Conservation (phyloP, 495 filamentous ascomycete species). For the Hypoxylon trugodes region DNA sequence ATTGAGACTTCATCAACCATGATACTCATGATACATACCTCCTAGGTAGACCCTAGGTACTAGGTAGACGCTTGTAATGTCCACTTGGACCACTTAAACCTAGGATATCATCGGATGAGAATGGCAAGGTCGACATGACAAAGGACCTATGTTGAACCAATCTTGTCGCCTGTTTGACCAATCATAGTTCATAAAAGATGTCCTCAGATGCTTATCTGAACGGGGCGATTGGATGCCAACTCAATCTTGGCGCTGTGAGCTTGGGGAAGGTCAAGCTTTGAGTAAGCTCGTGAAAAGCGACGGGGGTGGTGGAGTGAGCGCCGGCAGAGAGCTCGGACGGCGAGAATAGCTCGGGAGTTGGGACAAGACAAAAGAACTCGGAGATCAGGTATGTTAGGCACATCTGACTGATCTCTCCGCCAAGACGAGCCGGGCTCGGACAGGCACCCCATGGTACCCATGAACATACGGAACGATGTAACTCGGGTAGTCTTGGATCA, state of each 20-base stretch:
- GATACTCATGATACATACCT: too few species aligned
- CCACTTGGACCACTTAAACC: conserved; percentile 1
- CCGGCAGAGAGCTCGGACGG: conserved; percentile 28
- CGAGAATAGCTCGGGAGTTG: conserved; percentile 29
- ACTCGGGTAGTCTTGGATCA: conserved; percentile 24
- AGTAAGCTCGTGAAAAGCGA: conserved; percentile 14
- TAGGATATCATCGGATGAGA: conserved; percentile 26
- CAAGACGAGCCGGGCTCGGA: conserved; percentile 25
- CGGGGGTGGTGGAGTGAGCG: conserved; percentile 14
- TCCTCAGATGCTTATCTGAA: conserved; percentile 22
- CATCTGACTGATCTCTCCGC: conserved; percentile 28
- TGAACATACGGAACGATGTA: conserved; percentile 29
- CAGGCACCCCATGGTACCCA: conserved; percentile 5
- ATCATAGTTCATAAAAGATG: background rate
- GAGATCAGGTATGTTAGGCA: conserved; percentile 30
- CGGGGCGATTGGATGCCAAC: conserved; percentile 26
- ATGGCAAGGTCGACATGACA: conserved; percentile 10
- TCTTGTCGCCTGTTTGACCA: conserved; percentile 17
- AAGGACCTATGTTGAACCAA: conserved; percentile 15
- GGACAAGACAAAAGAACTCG: conserved; percentile 14
- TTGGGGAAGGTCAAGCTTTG: conserved; percentile 21
- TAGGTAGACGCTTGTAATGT: conserved; percentile 10
- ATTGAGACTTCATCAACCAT: conserved; percentile 9
- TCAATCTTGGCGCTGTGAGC: conserved; percentile 29
- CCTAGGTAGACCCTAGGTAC: too few species aligned